Conservation (phyloP, 2,329 filamentous ascomycete genomes). For the Nigrospora osmanthi region DNA sequence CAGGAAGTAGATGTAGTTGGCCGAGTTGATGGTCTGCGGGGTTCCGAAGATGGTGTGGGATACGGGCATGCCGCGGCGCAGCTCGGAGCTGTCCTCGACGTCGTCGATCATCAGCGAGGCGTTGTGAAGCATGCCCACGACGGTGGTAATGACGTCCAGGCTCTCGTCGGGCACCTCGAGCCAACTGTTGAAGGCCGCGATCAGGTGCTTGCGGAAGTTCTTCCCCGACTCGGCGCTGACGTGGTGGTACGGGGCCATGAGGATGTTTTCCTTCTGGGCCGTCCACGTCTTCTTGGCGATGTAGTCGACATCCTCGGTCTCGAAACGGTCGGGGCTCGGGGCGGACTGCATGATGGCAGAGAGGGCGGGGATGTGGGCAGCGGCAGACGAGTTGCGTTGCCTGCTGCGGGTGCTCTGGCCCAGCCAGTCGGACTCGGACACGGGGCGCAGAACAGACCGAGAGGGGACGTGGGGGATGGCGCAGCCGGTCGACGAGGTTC, state of each 20-base stretch:
- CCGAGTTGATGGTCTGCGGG: constrained; percentile 83
- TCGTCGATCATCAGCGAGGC: constrained; percentile 80
- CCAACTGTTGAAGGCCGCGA: constrained; percentile 75
- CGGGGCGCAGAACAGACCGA: constrained; percentile 39
- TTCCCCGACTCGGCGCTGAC: constrained; percentile 73
- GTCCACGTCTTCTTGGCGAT: constrained; percentile 52
- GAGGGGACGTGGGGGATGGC: constrained; percentile 20
- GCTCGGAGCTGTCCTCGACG: constrained; percentile 72
- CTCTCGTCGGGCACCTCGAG: constrained; percentile 64
- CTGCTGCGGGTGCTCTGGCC: constrained; percentile 27
- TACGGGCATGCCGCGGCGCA: constrained; percentile 73
- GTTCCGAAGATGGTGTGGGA: constrained; percentile 80
- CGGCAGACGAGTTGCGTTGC: constrained; percentile 16
- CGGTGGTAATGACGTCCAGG: constrained; percentile 67
- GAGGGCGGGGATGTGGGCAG: constrained; percentile 5
- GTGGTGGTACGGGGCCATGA: constrained; percentile 76
- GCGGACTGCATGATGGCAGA: constrained; percentile 28
- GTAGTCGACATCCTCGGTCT: constrained; percentile 47
- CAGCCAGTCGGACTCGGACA: constrained; percentile 57
- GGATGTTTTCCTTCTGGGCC: constrained; percentile 66
- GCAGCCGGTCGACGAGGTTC: constrained; percentile 60
- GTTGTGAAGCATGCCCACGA: constrained; percentile 80
- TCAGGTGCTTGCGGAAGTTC: constrained; percentile 73
- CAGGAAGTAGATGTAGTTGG: constrained; percentile 83
- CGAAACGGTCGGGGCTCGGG: constrained; percentile 44